A percentile compares a stretch with the other conserved stretches of the same genome.
Conservation (phyloP, 2,329 filamentous ascomycete genomes). For the Beauveria medogensis region DNA sequence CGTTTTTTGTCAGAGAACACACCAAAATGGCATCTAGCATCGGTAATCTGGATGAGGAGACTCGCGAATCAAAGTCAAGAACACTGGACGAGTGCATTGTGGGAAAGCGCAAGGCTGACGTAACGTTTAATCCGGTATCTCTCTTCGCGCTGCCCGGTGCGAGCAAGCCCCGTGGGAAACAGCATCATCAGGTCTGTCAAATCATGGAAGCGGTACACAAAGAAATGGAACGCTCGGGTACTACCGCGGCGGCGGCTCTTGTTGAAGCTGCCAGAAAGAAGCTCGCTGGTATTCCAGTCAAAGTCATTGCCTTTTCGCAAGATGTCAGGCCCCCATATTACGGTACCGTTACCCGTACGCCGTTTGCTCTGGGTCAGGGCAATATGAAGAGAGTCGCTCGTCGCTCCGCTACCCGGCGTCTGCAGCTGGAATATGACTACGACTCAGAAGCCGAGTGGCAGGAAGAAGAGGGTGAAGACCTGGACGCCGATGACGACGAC, state of each 20-base stretch:
- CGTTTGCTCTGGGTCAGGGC: constrained; percentile 33
- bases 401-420: constrained; percentile 43
- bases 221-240: constrained; percentile 33
- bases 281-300: constrained; percentile 52
- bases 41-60: constrained; percentile 50
- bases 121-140: constrained; percentile 35
- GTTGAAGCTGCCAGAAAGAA: constrained; percentile 27
- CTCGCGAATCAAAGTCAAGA: constrained; percentile 40
- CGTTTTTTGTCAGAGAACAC: constrained; percentile 70
- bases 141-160: constrained; percentile 36
- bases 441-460: constrained; percentile 86
- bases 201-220: constrained; percentile 51
- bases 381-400: constrained; percentile 44
- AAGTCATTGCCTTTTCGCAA: constrained; percentile 53
- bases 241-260: constrained; percentile 21
- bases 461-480: constrained; percentile 62
- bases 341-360: constrained; percentile 61
- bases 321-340: constrained; percentile 64
- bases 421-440: constrained; percentile 71
- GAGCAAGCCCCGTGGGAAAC: constrained; percentile 34
- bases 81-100: constrained; percentile 45
- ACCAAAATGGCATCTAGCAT: constrained; percentile 59
- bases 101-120: constrained; percentile 36
- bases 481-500: constrained; percentile 58
- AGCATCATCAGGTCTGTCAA: constrained; percentile 47